These are phyloP conservation scores for Macrolepiota albuminosa DNA, from an alignment of 768 basidiomycete species.

Conservation along the genomic window DNA sequence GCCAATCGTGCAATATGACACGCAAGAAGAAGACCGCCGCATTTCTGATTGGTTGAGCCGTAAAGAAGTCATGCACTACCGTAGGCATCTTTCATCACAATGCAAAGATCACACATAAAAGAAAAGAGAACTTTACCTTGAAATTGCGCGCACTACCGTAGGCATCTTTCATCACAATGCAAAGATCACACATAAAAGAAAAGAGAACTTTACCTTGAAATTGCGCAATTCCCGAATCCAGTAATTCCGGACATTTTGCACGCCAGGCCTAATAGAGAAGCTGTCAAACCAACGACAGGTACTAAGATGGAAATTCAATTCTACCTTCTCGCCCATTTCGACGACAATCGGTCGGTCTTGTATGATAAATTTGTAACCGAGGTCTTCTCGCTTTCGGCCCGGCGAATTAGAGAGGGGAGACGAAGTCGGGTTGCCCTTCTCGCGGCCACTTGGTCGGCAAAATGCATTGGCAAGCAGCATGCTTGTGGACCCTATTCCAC, in stretches of 20 bases:
- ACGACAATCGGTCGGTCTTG: conserved; percentile 57
- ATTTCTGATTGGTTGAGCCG: conserved; percentile 47
- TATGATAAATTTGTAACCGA: conserved; percentile 45
- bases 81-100: not conserved
- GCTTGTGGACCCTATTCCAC: conserved; percentile 53
- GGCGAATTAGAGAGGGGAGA: not conserved
- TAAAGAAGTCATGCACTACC: conserved; percentile 73
- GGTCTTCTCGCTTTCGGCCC: conserved; percentile 17
- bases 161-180: too few species aligned
- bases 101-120: not conserved
- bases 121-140: conserved; percentile 31
- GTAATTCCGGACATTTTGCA: conserved; percentile 50
- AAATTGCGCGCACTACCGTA: conserved; percentile 49
- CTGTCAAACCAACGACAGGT: not conserved
- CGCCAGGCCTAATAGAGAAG: conserved; percentile 44
- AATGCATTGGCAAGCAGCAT: conserved; percentile 34
- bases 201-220: conserved; percentile 41
- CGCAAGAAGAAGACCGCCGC: conserved; percentile 68
- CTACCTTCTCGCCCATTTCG: conserved; percentile 46
- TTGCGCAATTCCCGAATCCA: conserved; percentile 45
- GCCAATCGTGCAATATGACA: conserved; percentile 77
- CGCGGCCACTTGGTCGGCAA: conserved; percentile 16
- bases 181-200: not conserved
- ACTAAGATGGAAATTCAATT: conserved; percentile 10
- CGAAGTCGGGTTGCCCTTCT: not conserved